Conservation (phyloP, 176 grass and related monocot species). For the Saccharum officinarum region DNA sequence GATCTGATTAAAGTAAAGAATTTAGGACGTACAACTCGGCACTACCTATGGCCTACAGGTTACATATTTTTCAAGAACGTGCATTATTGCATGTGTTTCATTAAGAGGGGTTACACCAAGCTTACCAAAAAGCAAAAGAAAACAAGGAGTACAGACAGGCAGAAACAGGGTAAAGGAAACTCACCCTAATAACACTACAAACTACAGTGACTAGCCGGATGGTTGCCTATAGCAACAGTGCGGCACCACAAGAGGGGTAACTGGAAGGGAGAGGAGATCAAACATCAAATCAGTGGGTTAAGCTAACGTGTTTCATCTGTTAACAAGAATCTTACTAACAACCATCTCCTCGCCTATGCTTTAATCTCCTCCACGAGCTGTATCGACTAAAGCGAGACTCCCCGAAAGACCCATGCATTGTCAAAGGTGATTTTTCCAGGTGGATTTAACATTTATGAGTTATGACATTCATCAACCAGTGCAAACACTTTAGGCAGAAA, state of each 20-base stretch:
- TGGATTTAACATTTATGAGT: neutral
- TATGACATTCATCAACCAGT: neutral
- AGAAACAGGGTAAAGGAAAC: neutral
- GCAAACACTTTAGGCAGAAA: neutral
- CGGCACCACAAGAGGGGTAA: neutral
- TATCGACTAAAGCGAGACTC: neutral
- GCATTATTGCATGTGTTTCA: neutral
- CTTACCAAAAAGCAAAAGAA: neutral
- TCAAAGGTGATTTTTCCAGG: neutral
- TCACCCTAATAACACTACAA: neutral
- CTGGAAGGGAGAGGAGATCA: neutral
- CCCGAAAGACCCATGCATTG: neutral
- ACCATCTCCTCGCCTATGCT: neutral
- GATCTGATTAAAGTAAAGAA: constrained; percentile 9
- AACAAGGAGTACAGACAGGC: neutral
- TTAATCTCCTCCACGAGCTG: neutral
- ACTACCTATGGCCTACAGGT: neutral
- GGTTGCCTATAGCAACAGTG: neutral
- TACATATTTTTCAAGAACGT: neutral
- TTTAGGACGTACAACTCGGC: neutral
- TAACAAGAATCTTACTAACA: neutral
- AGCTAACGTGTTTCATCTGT: neutral
- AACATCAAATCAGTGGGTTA: neutral
- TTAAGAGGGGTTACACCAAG: neutral
- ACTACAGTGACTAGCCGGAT: neutral